A percentile compares a stretch with the other conserved stretches of the same genome.
Conservation (phyloP, 78 protist genomes). For the Guillardia theta region DNA sequence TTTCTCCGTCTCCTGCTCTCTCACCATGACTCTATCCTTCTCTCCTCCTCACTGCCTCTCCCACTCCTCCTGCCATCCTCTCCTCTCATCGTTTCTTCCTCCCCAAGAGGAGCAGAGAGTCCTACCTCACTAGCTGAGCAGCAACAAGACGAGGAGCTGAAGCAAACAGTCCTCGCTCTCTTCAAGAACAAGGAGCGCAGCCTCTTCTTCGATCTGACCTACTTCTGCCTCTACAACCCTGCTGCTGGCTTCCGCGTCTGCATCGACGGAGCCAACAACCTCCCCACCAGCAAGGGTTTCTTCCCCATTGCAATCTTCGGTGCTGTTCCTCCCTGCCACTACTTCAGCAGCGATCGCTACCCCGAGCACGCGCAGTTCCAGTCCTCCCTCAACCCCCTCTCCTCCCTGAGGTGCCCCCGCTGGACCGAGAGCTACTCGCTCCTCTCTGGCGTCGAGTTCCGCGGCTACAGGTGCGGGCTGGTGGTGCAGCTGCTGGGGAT, state of each 20-base stretch:
- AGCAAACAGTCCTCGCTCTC: too few species aligned
- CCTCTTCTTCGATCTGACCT: not conserved
- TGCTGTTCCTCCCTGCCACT: not conserved
- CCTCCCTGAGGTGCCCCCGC: not conserved
- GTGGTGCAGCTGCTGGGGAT: not conserved
- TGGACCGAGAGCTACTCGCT: not conserved
- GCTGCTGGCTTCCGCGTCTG: not conserved
- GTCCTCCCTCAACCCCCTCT: not conserved
- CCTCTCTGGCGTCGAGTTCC: not conserved
- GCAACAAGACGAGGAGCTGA: too few species aligned
- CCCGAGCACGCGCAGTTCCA: not conserved
- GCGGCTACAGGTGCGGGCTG: not conserved
- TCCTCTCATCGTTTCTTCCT: too few species aligned
- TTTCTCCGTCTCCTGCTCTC: too few species aligned
- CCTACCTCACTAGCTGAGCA: too few species aligned
- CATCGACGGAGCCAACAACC: not conserved
- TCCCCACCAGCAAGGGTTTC: not conserved
- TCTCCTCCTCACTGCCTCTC: too few species aligned
- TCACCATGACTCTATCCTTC: too few species aligned
- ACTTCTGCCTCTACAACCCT: not conserved
- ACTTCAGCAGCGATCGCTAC: not conserved
- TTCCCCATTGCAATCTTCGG: not conserved
- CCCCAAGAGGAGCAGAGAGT: too few species aligned
- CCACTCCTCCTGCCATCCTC: too few species aligned
- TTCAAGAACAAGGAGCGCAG: too few species aligned